Base-by-base conservation (phyloP, 176 grass and related monocot genomes). In the Aegilops tauschii region DNA sequence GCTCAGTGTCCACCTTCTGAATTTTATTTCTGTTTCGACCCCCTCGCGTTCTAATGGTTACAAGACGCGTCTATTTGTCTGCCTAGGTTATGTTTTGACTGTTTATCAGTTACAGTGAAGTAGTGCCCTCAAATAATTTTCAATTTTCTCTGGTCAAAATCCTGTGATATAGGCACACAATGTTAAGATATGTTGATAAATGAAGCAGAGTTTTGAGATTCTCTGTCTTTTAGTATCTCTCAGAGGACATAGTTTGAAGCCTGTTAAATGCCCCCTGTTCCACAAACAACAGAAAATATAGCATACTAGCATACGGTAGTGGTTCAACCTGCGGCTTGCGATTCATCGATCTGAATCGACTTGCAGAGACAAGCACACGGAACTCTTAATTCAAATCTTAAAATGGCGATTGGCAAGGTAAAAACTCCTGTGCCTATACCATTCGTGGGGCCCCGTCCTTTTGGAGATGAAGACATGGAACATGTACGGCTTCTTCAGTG, bases 121-220 rank as follows among this genome's bases (percentile, higher is more conserved):
- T 17, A 42, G 8, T 32, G 1, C 17, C 39, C 39, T 81, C 16
- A 47, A 81, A 66, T 81, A 66, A 81, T 81, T 49, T 12, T 12
- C 6, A 3, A 13, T 18, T 2, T 47, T 65, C 16, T 47, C 25
- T 13, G 16, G 62, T 31, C 27, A 14, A 73, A 13, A 45, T 64
- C 59, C 23, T 65, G 42, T 17, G 37, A 75, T 75, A 30, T 27
- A 30, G 23, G 28, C 72, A 28, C 36, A 65, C 59, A 80, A 80
- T 80, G 36, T 40, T 80, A 30, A 65, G 40, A 80, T 81, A 6
- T 66, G 37, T 66, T 32, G 79, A 44, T 18, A 66, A 66, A 81
- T 50, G 27, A 68, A n/a, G 12, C 72, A 49, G 70, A 27, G 3
- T 75, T 65, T 14, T n/a, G 17, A 81, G 62, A 68, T 50, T 66